phyloP scores from a whole-genome alignment of 2,329 filamentous ascomycete genomes.

The Aspergillus puulaauensis region DNA sequence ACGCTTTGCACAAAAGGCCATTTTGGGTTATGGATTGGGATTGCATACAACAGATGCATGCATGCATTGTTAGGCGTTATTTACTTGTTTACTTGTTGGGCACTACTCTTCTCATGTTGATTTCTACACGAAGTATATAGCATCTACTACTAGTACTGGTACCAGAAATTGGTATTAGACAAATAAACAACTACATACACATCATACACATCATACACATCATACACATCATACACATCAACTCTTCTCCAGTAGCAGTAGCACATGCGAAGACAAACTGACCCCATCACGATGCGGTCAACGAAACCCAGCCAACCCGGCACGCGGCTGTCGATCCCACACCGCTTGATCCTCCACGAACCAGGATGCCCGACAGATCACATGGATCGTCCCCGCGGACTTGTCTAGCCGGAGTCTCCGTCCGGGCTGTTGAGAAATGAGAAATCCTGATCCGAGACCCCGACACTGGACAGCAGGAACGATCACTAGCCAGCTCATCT shows the following conservation, averaged over 20 bases:
- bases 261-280: too few relatives aligned
- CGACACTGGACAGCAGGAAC: background rate
- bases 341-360: background rate
- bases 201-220: background rate
- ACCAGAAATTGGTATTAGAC: background rate
- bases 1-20: background rate
- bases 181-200: background rate
- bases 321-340: background rate
- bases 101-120: conserved; percentile 2
- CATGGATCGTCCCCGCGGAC: background rate
- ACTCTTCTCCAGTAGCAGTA: background rate
- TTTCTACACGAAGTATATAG: conserved; percentile 1
- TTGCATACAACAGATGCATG: background rate
- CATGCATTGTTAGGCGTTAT: conserved; percentile 7
- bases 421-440: background rate
- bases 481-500: background rate
- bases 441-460: background rate
- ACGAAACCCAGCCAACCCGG: background rate
- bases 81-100: background rate
- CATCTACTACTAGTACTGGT: background rate
- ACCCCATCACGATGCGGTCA: too few relatives aligned
- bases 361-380: background rate
- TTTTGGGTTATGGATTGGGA: background rate
- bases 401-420: background rate
- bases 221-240: background rate